Base-by-base conservation (phyloP, 139 green algal genomes). In the Penium margaritaceum region DNA sequence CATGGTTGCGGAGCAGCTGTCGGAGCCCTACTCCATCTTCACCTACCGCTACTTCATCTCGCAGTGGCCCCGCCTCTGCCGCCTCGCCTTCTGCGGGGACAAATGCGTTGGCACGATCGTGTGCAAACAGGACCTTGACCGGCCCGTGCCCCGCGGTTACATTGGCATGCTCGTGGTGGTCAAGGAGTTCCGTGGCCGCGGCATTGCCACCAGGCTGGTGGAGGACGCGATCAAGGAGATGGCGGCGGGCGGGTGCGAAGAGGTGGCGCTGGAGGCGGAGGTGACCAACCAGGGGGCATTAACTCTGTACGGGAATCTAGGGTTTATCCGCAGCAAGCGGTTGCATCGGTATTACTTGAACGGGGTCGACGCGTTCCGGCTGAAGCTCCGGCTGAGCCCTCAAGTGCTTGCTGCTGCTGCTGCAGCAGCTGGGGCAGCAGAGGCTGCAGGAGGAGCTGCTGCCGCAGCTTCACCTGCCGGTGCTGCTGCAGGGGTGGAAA, bases 11-110 rank as follows among this genome's bases (percentile, higher is more conserved):
- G 85, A 85, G 30, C 91, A 98, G 79, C 87, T 99, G 0, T 94
- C 86, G 71, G 94, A 99, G 83, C 94, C 94, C 1, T 99, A 99
- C 82, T 95, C 89, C 44, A 92, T 99, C 7, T 99, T 98, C 85
- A 99, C 95, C 0, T 99, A 99, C 80, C 88, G 93, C 41, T 93
- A 85, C 71, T 97, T 97, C 54, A 67, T 97, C 37, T 82, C 89
- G 27, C 77, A 88, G 9, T 99, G 94, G 94, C 95, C 94, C 0
- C 78, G 91, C 36, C 88, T 98, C 1, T 96, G 89, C 69, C 96
- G 87, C 55, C 61, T 98, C 3, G 89, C 86, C n/a, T n/a, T n/a
- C n/a, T n/a, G n/a, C n/a, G n/a, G n/a, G n/a, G n/a, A n/a, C n/a
- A n/a, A n/a, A n/a, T 79, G 63, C 34, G 51, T 88, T 27, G 82